Evolutionary conservation across 495 filamentous ascomycete genomes (phyloP).

Genomic region (Bacidia gigantensis): DNA sequence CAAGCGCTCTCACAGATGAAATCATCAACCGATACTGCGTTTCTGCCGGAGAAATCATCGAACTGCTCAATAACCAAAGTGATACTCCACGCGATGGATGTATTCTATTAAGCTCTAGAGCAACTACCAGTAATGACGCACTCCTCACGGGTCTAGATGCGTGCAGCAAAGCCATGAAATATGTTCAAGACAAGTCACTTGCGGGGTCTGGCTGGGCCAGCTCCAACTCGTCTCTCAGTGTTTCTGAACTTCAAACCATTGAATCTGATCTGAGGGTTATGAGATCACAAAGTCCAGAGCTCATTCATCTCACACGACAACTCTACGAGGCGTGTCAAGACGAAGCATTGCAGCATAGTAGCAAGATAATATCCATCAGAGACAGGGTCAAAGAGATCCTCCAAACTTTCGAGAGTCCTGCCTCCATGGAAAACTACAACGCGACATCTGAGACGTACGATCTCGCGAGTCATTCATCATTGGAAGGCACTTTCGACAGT

Average conservation of each 20-base stretch:
- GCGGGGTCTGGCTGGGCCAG: not conserved
- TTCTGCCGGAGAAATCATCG: constrained; percentile 8
- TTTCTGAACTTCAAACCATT: not conserved
- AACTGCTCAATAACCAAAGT: constrained; percentile 7
- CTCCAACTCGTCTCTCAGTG: not conserved
- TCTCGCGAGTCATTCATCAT: not conserved
- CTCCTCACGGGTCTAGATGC: constrained; percentile 17
- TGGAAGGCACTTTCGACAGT: not conserved
- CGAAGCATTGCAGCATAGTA: too few species aligned
- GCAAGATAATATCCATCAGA: too few species aligned
- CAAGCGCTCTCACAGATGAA: constrained; percentile 4
- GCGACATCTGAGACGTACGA: too few species aligned
- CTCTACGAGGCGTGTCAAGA: too few species aligned
- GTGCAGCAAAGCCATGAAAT: constrained; percentile 14
- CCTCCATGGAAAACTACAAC: too few species aligned
- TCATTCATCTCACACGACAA: too few species aligned
- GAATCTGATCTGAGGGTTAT: not conserved
- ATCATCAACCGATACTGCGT: constrained; percentile 10
- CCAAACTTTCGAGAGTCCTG: too few species aligned
- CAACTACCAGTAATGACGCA: constrained; percentile 9
- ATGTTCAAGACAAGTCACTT: constrained; percentile 7
- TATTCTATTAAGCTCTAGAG: constrained; percentile 5
- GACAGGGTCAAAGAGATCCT: too few species aligned
- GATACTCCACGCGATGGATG: not conserved
- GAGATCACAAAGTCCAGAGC: too few species aligned